These are phyloP conservation scores for Raffaelea ambrosiae DNA, from an alignment of 2,329 filamentous ascomycete species.

Conservation along the genomic window DNA sequence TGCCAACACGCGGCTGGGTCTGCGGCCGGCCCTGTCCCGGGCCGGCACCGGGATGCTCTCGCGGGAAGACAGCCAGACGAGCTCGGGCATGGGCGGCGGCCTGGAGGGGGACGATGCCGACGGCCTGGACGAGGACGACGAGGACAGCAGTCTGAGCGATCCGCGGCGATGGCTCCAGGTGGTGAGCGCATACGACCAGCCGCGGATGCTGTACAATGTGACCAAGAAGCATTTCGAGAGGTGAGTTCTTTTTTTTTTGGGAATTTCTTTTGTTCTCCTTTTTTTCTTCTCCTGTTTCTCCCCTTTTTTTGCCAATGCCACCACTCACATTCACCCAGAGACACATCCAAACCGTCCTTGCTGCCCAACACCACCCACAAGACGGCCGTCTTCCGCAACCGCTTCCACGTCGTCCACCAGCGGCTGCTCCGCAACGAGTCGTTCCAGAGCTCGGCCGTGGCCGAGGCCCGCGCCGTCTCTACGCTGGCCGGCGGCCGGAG, in stretches of 20 bases:
- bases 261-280: not conserved
- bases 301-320: slow-evolving; percentile 11
- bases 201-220: slow-evolving; percentile 66
- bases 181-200: slow-evolving; percentile 77
- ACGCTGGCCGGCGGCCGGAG: slow-evolving; percentile 46
- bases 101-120: slow-evolving; percentile 40
- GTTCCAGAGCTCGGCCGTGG: slow-evolving; percentile 76
- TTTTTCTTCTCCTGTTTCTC: slow-evolving; percentile 10
- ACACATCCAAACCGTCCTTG: slow-evolving; percentile 56
- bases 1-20: slow-evolving; percentile 44
- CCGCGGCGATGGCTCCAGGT: slow-evolving; percentile 78
- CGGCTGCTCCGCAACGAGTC: slow-evolving; percentile 85
- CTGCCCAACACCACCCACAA: slow-evolving; percentile 74
- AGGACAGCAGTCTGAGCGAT: slow-evolving; percentile 51
- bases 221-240: slow-evolving; percentile 85
- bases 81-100: slow-evolving; percentile 49
- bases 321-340: slow-evolving; percentile 30
- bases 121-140: slow-evolving; percentile 48
- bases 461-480: slow-evolving; percentile 43
- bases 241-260: slow-evolving; percentile 27
- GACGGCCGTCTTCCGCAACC: slow-evolving; percentile 76
- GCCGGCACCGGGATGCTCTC: slow-evolving; percentile 23
- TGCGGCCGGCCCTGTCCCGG: slow-evolving; percentile 28
- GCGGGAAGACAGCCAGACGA: slow-evolving; percentile 56
- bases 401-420: slow-evolving; percentile 88